Evolutionary conservation across 352 stramenopile genomes (phyloP).

Genomic region (Achlya hypogyna): DNA sequence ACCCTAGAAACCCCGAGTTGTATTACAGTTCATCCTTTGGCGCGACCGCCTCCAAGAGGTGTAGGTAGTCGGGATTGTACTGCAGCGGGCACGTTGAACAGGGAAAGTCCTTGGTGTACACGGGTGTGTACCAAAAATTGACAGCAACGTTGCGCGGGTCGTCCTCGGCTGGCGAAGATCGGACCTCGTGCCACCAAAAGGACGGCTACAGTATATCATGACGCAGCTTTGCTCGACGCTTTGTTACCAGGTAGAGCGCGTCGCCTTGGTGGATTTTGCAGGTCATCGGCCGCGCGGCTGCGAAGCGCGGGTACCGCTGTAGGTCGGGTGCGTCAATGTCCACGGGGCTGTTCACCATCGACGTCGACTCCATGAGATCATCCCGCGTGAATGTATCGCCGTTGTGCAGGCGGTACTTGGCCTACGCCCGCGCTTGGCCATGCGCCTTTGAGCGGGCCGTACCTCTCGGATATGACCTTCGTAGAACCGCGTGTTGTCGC

Average conservation of each 20-base stretch:
- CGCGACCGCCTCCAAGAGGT: not conserved
- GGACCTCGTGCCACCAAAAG: constrained; percentile 27
- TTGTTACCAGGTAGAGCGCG: not conserved
- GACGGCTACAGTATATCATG: constrained; percentile 17
- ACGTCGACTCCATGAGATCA: constrained; percentile 20
- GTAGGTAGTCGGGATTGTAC: constrained; percentile 16
- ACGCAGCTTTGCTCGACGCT: not conserved
- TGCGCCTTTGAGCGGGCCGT: not conserved
- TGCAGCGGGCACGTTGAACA: constrained; percentile 10
- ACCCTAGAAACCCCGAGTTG: not conserved
- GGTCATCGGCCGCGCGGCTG: not conserved
- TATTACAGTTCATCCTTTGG: not conserved
- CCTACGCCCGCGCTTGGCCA: constrained; percentile 9
- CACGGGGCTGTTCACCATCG: constrained; percentile 24
- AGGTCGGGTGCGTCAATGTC: constrained; percentile 17
- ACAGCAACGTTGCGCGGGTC: constrained; percentile 21
- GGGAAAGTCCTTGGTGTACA: constrained; percentile 20
- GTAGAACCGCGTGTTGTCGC: constrained; percentile 20
- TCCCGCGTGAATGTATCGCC: not conserved
- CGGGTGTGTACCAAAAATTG: constrained; percentile 24
- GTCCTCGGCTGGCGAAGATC: not conserved
- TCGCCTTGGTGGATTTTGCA: constrained; percentile 6
- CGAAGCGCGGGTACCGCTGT: constrained; percentile 1
- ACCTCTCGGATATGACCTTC: constrained; percentile 25
- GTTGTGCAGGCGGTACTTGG: not conserved